Evolutionary conservation across 164 flowering plant genomes (phyloP).

Genomic region (Paratinospora sagittata): DNA sequence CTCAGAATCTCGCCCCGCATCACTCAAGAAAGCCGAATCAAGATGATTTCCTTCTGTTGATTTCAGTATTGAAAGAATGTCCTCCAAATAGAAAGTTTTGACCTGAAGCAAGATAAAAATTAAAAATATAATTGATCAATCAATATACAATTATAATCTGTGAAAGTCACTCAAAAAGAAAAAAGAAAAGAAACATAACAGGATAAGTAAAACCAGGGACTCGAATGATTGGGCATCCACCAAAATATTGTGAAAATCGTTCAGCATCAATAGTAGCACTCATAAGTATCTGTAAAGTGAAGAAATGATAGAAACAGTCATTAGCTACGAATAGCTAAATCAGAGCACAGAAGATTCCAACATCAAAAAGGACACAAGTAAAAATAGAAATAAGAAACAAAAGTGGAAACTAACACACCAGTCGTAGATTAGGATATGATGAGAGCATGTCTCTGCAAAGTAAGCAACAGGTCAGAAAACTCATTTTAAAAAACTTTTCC

Average conservation of each 20-base stretch:
- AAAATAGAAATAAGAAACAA: not conserved
- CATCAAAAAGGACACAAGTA: not conserved
- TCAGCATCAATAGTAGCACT: slow-evolving; percentile 97
- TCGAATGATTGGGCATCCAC: slow-evolving; percentile 86
- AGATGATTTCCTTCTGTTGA: slow-evolving; percentile 41
- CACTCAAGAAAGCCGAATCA: slow-evolving; percentile 16
- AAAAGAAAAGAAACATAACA: slow-evolving; percentile 29
- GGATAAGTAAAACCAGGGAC: slow-evolving; percentile 98
- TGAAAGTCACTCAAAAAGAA: slow-evolving; percentile 4
- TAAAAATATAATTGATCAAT: not conserved
- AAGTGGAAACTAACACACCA: slow-evolving; percentile 50
- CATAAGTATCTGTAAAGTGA: slow-evolving; percentile 68
- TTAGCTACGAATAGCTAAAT: not conserved
- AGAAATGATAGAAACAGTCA: slow-evolving; percentile 6
- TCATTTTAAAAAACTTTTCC: not conserved
- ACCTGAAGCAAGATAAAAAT: slow-evolving; percentile 47
- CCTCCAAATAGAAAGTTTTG: slow-evolving; percentile 72
- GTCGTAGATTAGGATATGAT: slow-evolving; percentile 59
- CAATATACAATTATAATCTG: not conserved
- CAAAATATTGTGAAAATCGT: slow-evolving; percentile 87
- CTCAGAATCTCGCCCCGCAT: slow-evolving; percentile 22
- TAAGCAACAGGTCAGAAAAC: slow-evolving; percentile 5
- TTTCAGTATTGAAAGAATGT: slow-evolving; percentile 64
- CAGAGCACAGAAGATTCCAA: not conserved
- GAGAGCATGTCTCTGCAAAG: slow-evolving; percentile 87